Percentiles rank a stretch among this genome's conserved stretches.
phyloP scores from a whole-genome alignment of 176 grass and related monocot species.

The Alopecurus myosuroides region DNA sequence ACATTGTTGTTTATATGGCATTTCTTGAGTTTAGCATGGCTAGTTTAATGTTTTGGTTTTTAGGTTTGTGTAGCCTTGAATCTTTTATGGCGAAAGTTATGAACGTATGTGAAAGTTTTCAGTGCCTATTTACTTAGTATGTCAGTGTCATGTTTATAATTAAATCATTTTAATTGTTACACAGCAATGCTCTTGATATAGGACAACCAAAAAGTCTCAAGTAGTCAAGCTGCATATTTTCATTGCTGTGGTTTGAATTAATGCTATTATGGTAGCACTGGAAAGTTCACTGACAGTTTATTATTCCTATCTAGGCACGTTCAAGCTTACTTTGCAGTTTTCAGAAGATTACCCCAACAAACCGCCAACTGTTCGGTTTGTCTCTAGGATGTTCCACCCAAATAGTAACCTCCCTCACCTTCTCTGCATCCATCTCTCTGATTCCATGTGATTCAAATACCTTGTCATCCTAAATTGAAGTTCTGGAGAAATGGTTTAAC shows the following conservation, averaged over 20 bases:
- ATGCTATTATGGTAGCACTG: not conserved
- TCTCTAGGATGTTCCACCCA: slow-evolving; percentile 98
- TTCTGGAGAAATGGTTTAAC: slow-evolving; percentile 22
- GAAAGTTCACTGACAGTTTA: slow-evolving; percentile 19
- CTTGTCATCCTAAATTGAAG: not conserved
- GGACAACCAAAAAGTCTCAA: not conserved
- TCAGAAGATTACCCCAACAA: slow-evolving; percentile 99
- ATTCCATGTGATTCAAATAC: not conserved
- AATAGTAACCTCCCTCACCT: slow-evolving; percentile 63
- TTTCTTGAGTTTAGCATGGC: not conserved
- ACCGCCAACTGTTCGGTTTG: slow-evolving; percentile 92
- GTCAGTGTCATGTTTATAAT: not conserved
- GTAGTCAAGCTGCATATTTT: not conserved
- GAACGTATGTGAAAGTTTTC: not conserved
- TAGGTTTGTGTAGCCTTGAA: not conserved
- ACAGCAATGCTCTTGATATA: not conserved
- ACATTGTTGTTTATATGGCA: not conserved
- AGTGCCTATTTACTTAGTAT: not conserved
- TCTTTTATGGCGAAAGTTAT: not conserved
- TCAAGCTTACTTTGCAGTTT: slow-evolving; percentile 94
- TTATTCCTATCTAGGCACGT: slow-evolving; percentile 60
- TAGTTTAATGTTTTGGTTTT: not conserved
- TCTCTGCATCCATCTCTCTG: not conserved
- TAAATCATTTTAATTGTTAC: not conserved
- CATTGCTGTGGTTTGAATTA: not conserved